Evolutionary conservation across 148 eudicot species (phyloP).

Genomic region (Simmondsia chinensis): DNA sequence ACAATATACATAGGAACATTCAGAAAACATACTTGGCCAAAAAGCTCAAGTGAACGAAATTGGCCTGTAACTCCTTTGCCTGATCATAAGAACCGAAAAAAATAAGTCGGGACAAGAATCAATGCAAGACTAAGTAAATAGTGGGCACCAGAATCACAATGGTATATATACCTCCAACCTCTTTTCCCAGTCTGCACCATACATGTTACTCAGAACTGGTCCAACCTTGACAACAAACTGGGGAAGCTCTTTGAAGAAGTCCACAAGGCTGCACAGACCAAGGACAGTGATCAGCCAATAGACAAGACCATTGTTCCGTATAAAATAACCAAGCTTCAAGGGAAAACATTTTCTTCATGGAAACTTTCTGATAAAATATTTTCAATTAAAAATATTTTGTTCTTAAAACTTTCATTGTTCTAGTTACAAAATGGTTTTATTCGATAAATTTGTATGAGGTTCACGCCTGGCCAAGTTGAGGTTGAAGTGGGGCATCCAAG

Average conservation of each 20-base stretch:
- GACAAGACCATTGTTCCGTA: background rate
- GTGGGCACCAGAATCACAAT: background rate
- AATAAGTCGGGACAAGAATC: too few species aligned
- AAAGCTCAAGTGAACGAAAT: slow-evolving; percentile 71
- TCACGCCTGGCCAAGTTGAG: too few species aligned
- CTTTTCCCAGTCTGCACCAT: slow-evolving; percentile 88
- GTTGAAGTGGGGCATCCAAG: too few species aligned
- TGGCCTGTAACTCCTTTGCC: slow-evolving; percentile 89
- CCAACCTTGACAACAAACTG: slow-evolving; percentile 77
- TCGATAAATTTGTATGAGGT: too few species aligned
- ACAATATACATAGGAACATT: background rate
- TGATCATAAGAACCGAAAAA: too few species aligned
- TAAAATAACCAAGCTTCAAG: slow-evolving; percentile 2
- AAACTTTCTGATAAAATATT: too few species aligned
- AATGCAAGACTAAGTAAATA: background rate
- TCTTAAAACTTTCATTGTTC: too few species aligned
- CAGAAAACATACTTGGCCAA: slow-evolving; percentile 72
- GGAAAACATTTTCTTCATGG: too few species aligned
- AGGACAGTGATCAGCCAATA: background rate
- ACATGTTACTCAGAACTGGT: slow-evolving; percentile 46
- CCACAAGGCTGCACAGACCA: slow-evolving; percentile 49
- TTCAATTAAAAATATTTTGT: too few species aligned
- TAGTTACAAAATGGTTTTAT: too few species aligned
- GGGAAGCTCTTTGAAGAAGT: slow-evolving; percentile 90
- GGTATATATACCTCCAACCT: slow-evolving; percentile 53